A percentile compares a stretch with the other conserved stretches of the same genome.
Conservation (phyloP, 2,329 filamentous ascomycete species). For the Penicillium sp. region DNA sequence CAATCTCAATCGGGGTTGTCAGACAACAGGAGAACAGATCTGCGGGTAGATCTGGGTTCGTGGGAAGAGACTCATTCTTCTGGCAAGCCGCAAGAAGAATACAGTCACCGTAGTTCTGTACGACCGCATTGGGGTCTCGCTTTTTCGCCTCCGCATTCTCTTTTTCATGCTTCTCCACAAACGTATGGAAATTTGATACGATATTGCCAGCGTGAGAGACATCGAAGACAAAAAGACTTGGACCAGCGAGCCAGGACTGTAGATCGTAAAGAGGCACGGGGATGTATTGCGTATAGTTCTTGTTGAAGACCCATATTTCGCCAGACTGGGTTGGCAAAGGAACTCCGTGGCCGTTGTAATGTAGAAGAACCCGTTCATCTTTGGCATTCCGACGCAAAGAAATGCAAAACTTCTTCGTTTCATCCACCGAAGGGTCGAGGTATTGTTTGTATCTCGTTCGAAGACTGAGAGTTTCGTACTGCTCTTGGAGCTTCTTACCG, state of each 20-base stretch:
- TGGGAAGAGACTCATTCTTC: constrained; percentile 88
- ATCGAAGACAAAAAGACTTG: constrained; percentile 96
- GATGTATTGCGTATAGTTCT: constrained; percentile 98
- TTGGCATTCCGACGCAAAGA: constrained; percentile 90
- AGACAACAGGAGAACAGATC: constrained; percentile 96
- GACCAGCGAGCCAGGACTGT: constrained; percentile 92
- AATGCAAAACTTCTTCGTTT: constrained; percentile 94
- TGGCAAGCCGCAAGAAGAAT: constrained; percentile 93
- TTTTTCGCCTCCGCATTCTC: constrained; percentile 78
- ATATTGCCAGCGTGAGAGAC: constrained; percentile 97
- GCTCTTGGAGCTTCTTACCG: constrained; percentile 90
- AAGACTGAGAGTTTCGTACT: constrained; percentile 94
- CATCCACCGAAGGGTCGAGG: constrained; percentile 92
- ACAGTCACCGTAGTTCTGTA: constrained; percentile 74
- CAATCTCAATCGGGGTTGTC: constrained; percentile 97
- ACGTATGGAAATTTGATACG: constrained; percentile 89
- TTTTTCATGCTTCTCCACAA: constrained; percentile 91
- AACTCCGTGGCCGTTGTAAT: constrained; percentile 98
- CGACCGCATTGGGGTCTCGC: constrained; percentile 70
- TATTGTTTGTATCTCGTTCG: constrained; percentile 98
- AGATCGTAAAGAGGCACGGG: constrained; percentile 94
- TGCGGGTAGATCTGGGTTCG: constrained; percentile 88
- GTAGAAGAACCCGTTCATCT: constrained; percentile 93
- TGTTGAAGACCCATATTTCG: constrained; percentile 99
- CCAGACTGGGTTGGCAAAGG: constrained; percentile 93